Evolutionary conservation across 176 grass and related monocot genomes (phyloP), one percentile per base, ranked within the genome.

Genomic region (Carex pumila): DNA sequence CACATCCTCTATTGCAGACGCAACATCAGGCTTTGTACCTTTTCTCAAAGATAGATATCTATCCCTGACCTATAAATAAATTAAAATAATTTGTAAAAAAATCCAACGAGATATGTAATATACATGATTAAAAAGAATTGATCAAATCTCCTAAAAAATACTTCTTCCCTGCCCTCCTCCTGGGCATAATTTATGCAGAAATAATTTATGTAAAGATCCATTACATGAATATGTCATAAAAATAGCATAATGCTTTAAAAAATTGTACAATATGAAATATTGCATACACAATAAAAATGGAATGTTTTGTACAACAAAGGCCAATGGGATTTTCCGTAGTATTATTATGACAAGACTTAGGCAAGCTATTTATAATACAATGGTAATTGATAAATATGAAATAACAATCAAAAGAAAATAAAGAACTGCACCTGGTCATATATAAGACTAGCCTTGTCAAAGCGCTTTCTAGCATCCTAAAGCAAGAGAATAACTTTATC

Each of bases 371-470:
- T 41, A 71, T 12, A 18, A 58, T 32, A 79, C 52, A 15, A 57
- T 3, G 25, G 55, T 22, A 71, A 17, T 18, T 69, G 31, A 41
- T n/a, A 65, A 21, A 47, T 71, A 79, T 18, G 25, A 63, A 21
- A 45, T 25, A 39, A 81, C 31, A 62, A 47, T 41, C 9, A 81
- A 76, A 53, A 76, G 60, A 83, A 65, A 72, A 45, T 18, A 43
- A 91, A 76, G 1, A 85, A 60, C 4, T 80, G 83, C 85, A 99
- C 97, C 91, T 99, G 97, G 81, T 99, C 97, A 71, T 99, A 99
- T 21, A 92, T 79, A 94, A 99, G 90, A 78, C 88, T 94, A 87
- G 97, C 97, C 85, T 99, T 99, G 72, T 99, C 97, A 89, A 99
- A 99, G 81, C 67, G 83, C 73, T 99, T 99, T 25, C 87, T 86